These are phyloP conservation scores for Citrus sinensis DNA, from an alignment of 345 rosid genomes.

Conservation along the genomic window DNA sequence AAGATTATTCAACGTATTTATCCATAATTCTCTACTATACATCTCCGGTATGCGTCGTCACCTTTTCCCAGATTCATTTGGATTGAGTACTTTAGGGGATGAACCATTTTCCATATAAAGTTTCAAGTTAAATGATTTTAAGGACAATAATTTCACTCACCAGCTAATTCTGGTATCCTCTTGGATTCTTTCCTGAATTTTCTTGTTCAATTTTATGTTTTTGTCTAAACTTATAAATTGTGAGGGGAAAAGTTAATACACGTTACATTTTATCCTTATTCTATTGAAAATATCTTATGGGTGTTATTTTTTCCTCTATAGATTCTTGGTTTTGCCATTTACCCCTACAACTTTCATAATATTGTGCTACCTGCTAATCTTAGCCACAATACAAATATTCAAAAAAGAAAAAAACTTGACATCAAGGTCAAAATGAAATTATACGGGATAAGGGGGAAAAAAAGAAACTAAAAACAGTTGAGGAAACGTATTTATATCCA, in stretches of 20 bases:
- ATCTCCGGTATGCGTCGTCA: background rate
- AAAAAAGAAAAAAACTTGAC: too few relatives aligned
- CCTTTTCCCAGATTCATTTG: slow-evolving; percentile 16
- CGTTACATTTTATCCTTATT: background rate
- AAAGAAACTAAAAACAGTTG: too few relatives aligned
- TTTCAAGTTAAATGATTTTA: slow-evolving; percentile 9
- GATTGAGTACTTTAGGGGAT: slow-evolving; percentile 14
- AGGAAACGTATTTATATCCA: too few relatives aligned
- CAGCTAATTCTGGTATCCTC: slow-evolving; percentile 3
- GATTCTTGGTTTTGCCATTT: too few relatives aligned
- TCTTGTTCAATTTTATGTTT: background rate
- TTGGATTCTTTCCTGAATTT: background rate
- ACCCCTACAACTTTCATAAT: too few relatives aligned
- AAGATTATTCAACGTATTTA: background rate
- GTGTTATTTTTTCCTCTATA: too few relatives aligned
- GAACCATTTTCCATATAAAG: slow-evolving; percentile 34
- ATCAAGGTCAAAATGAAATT: too few relatives aligned
- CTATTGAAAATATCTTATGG: background rate
- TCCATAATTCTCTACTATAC: background rate
- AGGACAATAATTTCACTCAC: slow-evolving; percentile 7
- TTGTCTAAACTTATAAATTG: background rate
- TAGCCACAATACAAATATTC: too few relatives aligned
- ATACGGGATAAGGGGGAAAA: too few relatives aligned
- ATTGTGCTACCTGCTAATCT: too few relatives aligned
- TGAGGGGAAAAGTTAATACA: background rate